These are phyloP conservation scores for Mallotus japonicus DNA, from an alignment of 441 rosid genomes.

Conservation along the genomic window DNA sequence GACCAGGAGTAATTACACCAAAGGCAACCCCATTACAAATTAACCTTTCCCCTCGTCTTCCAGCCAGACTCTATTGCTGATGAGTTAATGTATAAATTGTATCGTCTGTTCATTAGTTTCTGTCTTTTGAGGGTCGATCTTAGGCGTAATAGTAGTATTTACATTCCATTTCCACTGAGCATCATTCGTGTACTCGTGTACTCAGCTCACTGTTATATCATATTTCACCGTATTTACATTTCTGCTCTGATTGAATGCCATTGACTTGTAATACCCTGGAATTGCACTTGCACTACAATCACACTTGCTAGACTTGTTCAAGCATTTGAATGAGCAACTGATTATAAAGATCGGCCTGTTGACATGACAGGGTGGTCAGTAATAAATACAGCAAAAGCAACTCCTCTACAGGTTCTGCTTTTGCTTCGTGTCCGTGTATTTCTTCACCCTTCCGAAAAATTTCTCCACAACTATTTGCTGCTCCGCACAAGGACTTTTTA, in stretches of 20 bases:
- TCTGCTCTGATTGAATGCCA: too few relatives aligned
- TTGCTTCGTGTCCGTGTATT: constrained; percentile 26
- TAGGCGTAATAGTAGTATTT: too few relatives aligned
- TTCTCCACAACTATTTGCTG: too few relatives aligned
- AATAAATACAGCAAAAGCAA: constrained; percentile 32
- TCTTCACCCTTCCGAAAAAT: too few relatives aligned
- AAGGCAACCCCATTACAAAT: constrained; percentile 44
- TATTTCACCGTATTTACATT: too few relatives aligned
- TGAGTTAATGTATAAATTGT: neutral
- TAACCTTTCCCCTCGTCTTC: constrained; percentile 35
- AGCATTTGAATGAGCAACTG: constrained; percentile 31
- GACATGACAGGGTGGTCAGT: constrained; percentile 43
- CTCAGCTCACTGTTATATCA: too few relatives aligned
- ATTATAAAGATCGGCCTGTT: constrained; percentile 18
- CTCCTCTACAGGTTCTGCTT: constrained; percentile 39
- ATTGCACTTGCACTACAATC: constrained; percentile 29
- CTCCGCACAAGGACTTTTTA: too few relatives aligned
- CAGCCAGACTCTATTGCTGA: constrained; percentile 20
- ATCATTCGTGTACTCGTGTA: too few relatives aligned
- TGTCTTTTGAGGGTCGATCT: too few relatives aligned
- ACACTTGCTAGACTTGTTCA: constrained; percentile 35
- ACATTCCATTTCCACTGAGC: too few relatives aligned
- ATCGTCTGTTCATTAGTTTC: too few relatives aligned
- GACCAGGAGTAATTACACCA: constrained; percentile 32
- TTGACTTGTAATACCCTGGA: too few relatives aligned